These are phyloP conservation scores for Colletotrichum chlorophyti DNA, from an alignment of 2,329 filamentous ascomycete species.

Conservation along the genomic window DNA sequence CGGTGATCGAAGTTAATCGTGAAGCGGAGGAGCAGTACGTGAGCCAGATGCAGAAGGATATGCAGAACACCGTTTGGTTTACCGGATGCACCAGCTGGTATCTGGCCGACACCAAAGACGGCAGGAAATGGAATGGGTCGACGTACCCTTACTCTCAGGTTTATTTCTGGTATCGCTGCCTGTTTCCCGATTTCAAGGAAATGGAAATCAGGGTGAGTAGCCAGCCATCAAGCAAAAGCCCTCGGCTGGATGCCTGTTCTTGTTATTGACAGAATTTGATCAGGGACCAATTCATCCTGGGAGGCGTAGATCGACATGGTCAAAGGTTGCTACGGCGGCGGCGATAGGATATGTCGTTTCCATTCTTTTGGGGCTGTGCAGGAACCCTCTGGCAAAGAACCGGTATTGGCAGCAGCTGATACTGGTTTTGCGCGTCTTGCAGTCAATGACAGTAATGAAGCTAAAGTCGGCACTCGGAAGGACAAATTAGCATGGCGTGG, in stretches of 20 bases:
- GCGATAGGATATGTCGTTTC: not conserved
- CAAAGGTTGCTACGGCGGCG: not conserved
- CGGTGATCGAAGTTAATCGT: conserved; percentile 39
- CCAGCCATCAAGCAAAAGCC: too few species aligned
- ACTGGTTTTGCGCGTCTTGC: not conserved
- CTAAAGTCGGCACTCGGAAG: too few species aligned
- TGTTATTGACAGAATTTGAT: not conserved
- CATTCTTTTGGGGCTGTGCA: not conserved
- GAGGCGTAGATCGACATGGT: not conserved
- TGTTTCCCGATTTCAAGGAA: conserved; percentile 43
- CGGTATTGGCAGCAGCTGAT: not conserved
- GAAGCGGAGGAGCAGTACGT: conserved; percentile 44
- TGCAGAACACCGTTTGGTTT: conserved; percentile 40
- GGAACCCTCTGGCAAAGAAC: not conserved
- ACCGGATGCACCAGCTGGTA: conserved; percentile 47
- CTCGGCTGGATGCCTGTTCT: not conserved
- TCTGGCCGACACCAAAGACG: conserved; percentile 31
- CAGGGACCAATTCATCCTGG: not conserved
- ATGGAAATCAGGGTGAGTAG: conserved; percentile 41
- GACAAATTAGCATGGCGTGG: too few species aligned
- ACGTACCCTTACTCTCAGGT: conserved; percentile 44
- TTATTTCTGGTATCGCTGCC: conserved; percentile 42
- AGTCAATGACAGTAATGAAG: too few species aligned
- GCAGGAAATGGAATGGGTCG: conserved; percentile 41
- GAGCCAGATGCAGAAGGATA: conserved; percentile 37